Evolutionary conservation across 371 early-diverging fungal species (phyloP).

Genomic region (Rhizopus sp.): DNA sequence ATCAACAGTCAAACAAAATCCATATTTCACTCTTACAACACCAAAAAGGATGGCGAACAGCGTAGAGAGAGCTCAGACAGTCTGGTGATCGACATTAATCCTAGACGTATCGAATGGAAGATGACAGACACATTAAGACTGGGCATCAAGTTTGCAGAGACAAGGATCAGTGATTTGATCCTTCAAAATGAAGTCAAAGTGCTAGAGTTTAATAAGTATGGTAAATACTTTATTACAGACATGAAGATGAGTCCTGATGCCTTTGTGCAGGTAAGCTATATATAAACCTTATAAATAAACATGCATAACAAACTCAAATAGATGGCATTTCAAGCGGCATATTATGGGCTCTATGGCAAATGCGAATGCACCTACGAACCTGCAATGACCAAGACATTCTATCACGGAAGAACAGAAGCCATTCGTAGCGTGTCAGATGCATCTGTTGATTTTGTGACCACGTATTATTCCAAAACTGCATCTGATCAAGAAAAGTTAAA

Average conservation of each 20-base stretch:
- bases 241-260: slow-evolving; percentile 77
- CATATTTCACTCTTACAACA: slow-evolving; percentile 44
- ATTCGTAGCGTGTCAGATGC: slow-evolving; percentile 78
- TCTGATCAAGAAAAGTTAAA: slow-evolving; percentile 48
- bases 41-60: slow-evolving; percentile 1
- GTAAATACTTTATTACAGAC: slow-evolving; percentile 73
- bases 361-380: slow-evolving; percentile 84
- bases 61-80: slow-evolving; percentile 9
- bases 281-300: not conserved
- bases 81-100: slow-evolving; percentile 36
- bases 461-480: slow-evolving; percentile 61
- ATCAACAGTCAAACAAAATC: slow-evolving; percentile 60
- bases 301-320: slow-evolving; percentile 21
- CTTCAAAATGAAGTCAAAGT: slow-evolving; percentile 67
- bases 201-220: slow-evolving; percentile 65
- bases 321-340: slow-evolving; percentile 94
- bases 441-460: slow-evolving; percentile 73
- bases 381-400: slow-evolving; percentile 81
- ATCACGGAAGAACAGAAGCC: slow-evolving; percentile 89
- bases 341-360: slow-evolving; percentile 81
- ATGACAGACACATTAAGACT: slow-evolving; percentile 44
- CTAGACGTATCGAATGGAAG: slow-evolving; percentile 58
- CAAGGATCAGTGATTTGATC: slow-evolving; percentile 54
- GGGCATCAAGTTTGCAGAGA: slow-evolving; percentile 60
- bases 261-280: slow-evolving; percentile 62